A percentile compares a stretch with the other conserved stretches of the same genome.
Conservation (phyloP, 2,329 filamentous ascomycete species). For the Parasarocladium wereldwijsianum region DNA sequence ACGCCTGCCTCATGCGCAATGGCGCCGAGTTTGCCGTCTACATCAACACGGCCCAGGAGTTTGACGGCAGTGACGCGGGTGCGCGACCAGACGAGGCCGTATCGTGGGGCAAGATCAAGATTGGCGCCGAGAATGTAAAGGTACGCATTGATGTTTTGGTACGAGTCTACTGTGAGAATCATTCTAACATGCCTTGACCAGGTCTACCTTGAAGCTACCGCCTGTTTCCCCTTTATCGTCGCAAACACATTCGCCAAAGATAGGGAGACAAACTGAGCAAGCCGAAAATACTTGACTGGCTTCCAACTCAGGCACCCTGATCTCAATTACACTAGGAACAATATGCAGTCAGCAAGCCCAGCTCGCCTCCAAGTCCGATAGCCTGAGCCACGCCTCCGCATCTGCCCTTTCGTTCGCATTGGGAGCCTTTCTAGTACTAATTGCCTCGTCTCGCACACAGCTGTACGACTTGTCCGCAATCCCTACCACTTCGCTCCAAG, state of each 20-base stretch:
- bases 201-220: conserved; percentile 51
- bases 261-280: too few species aligned
- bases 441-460: too few species aligned
- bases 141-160: conserved; percentile 26
- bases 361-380: too few species aligned
- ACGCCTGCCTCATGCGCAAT: conserved; percentile 94
- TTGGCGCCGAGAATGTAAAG: conserved; percentile 79
- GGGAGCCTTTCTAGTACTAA: too few species aligned
- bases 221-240: conserved; percentile 52
- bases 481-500: too few species aligned
- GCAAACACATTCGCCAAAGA: conserved; percentile 53
- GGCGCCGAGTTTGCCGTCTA: conserved; percentile 95
- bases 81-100: conserved; percentile 92
- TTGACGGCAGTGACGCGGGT: conserved; percentile 92
- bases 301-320: too few species aligned
- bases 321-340: too few species aligned
- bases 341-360: too few species aligned
- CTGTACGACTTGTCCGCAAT: too few species aligned
- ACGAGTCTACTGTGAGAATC: background rate
- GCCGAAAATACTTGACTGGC: too few species aligned
- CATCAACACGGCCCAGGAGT: conserved; percentile 94
- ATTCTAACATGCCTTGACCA: conserved; percentile 11
- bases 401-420: too few species aligned
- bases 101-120: conserved; percentile 97
- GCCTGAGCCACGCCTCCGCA: too few species aligned